phyloP scores from a whole-genome alignment of 306 rosid genomes.

The Trifolium fragiferum region DNA sequence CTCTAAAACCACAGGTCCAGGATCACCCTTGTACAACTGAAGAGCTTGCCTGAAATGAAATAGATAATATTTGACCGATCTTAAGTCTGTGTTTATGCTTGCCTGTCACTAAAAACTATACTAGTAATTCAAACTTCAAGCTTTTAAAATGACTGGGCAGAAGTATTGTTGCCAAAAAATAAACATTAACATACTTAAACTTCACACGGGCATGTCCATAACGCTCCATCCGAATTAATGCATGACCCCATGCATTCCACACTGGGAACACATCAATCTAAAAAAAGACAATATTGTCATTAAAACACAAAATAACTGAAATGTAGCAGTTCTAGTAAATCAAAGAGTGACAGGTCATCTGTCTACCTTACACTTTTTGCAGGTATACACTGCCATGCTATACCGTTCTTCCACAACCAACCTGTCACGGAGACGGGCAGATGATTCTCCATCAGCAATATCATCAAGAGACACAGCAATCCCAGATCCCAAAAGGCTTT shows the following conservation, averaged over 20 bases:
- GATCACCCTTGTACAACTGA: constrained; percentile 84
- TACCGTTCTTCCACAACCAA: constrained; percentile 85
- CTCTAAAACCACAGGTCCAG: constrained; percentile 80
- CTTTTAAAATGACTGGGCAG: constrained; percentile 8
- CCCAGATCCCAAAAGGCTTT: constrained; percentile 95
- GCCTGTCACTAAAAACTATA: constrained; percentile 11
- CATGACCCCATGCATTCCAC: constrained; percentile 99
- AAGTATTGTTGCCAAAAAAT: constrained; percentile 14
- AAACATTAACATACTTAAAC: constrained; percentile 70
- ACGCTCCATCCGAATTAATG: constrained; percentile 96
- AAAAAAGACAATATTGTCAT: constrained; percentile 41
- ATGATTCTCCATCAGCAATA: constrained; percentile 90
- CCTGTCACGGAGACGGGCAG: constrained; percentile 92
- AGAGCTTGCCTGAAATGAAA: constrained; percentile 92
- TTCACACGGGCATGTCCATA: constrained; percentile 96
- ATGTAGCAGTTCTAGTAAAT: constrained; percentile 34
- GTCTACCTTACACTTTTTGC: constrained; percentile 95
- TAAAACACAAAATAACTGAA: constrained; percentile 40
- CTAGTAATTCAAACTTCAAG: background rate
- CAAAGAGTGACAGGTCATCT: constrained; percentile 16
- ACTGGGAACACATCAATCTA: constrained; percentile 98
- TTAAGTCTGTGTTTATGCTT: constrained; percentile 24
- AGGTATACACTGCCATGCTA: constrained; percentile 97
- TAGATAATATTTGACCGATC: constrained; percentile 35
- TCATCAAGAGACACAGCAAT: constrained; percentile 97